Evolutionary conservation across 345 rosid species (phyloP).

Genomic region (Lumnitzera littorea): DNA sequence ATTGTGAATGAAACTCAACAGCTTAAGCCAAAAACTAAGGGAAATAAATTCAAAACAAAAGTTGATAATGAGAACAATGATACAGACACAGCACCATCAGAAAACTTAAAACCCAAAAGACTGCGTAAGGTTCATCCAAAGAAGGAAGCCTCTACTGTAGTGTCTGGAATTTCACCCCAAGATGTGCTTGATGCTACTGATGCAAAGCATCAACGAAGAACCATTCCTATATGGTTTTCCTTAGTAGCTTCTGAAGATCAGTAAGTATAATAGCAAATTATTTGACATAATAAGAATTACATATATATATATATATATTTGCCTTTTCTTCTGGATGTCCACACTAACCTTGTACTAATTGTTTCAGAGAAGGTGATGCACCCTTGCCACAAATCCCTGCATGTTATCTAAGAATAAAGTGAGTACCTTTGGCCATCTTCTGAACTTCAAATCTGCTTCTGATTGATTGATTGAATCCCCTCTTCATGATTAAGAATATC

Average conservation of each 20-base stretch:
- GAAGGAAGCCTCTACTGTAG: slow-evolving; percentile 40
- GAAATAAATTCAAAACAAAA: slow-evolving; percentile 38
- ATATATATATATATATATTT: slow-evolving; percentile 4
- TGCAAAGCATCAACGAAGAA: slow-evolving; percentile 43
- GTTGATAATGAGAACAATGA: slow-evolving; percentile 38
- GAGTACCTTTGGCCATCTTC: slow-evolving; percentile 19
- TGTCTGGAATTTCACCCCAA: slow-evolving; percentile 46
- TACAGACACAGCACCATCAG: slow-evolving; percentile 43
- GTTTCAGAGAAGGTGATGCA: slow-evolving; percentile 65
- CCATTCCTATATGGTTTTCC: slow-evolving; percentile 89
- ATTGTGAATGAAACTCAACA: slow-evolving; percentile 28
- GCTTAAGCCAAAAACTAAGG: slow-evolving; percentile 44
- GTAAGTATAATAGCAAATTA: slow-evolving; percentile 44
- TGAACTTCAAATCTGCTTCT: no score
- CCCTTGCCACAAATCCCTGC: slow-evolving; percentile 83
- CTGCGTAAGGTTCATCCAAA: slow-evolving; percentile 49
- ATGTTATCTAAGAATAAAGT: slow-evolving; percentile 76
- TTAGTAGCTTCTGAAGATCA: slow-evolving; percentile 78
- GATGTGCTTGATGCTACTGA: slow-evolving; percentile 42
- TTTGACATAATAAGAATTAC: slow-evolving; percentile 2
- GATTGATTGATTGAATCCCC: no score
- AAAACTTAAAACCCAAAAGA: slow-evolving; percentile 51
- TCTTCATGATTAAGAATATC: no score
- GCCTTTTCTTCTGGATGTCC: neutral
- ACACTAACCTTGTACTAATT: slow-evolving; percentile 11